Percentiles rank a stretch among this genome's conserved stretches.
These are phyloP conservation scores for Piromyces finnis DNA, from an alignment of 192 early-diverging fungal species.

Conservation along the genomic window DNA sequence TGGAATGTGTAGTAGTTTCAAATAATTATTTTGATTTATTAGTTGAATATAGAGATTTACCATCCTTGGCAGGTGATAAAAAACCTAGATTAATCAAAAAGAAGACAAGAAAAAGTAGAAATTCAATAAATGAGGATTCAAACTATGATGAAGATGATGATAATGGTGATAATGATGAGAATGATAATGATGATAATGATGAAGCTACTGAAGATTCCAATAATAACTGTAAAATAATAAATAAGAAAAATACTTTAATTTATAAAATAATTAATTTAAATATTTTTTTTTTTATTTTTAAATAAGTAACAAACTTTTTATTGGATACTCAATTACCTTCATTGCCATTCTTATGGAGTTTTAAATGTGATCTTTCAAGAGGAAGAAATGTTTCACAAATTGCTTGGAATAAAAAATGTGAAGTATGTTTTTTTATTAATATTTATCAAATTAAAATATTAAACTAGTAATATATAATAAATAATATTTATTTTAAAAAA, in stretches of 20 bases:
- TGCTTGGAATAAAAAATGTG: conserved; percentile 37
- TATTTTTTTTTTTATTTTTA: background rate
- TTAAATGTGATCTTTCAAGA: conserved; percentile 29
- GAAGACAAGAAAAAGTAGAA: background rate
- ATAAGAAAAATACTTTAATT: no score
- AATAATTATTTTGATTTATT: conserved; percentile 32
- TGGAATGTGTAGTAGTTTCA: conserved; percentile 32
- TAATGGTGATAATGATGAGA: background rate
- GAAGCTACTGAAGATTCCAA: background rate
- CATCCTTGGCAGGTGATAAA: background rate
- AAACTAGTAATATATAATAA: conserved; percentile 34
- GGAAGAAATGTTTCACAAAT: conserved; percentile 24
- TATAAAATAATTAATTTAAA: background rate
- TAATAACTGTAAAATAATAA: conserved; percentile 5
- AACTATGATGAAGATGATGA: conserved; percentile 1
- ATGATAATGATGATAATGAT: conserved; percentile 2
- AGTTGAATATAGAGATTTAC: conserved; percentile 21
- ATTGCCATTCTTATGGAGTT: conserved; percentile 27
- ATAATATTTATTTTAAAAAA: background rate
- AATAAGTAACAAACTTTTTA: conserved; percentile 1
- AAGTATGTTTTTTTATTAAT: conserved; percentile 7
- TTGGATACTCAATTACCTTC: conserved; percentile 19
- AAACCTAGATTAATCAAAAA: background rate
- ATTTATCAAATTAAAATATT: conserved; percentile 10
- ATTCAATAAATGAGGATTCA: conserved; percentile 1